Conservation (phyloP, 257 asterid genomes). For the Solanum clarkiae region DNA sequence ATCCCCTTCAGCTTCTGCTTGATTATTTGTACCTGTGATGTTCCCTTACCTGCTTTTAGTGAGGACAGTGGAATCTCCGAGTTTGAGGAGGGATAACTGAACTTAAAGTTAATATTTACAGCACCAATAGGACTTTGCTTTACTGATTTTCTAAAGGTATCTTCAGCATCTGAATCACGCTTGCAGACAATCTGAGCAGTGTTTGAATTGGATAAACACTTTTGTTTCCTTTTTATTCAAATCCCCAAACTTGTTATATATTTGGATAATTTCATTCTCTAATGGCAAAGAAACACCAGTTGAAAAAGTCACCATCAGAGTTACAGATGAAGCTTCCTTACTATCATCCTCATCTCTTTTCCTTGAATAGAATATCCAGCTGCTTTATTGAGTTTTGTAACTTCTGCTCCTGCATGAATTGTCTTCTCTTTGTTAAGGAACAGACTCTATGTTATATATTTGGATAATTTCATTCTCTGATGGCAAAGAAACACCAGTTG, state of each 20-base stretch:
- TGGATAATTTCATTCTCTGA: not conserved
- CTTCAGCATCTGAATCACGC: not conserved
- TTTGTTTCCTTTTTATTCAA: not conserved
- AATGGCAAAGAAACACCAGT: not conserved
- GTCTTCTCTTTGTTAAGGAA: no score
- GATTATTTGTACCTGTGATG: not conserved
- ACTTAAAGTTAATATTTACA: not conserved
- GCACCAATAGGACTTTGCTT: not conserved
- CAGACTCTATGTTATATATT: no score
- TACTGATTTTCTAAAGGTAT: not conserved
- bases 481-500: not conserved
- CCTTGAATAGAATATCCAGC: not conserved
- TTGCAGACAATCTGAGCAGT: not conserved
- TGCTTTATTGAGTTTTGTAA: no score
- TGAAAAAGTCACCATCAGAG: not conserved
- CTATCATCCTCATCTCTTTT: not conserved
- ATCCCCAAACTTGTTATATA: not conserved
- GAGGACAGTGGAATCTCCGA: not conserved
- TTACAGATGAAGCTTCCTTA: not conserved
- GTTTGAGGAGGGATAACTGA: not conserved
- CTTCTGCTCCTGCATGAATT: no score
- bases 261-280: not conserved
- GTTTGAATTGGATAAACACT: not conserved
- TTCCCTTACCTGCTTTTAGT: not conserved
- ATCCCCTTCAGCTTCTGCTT: not conserved